Evolutionary conservation across 345 rosid species (phyloP), one percentile per base, ranked within the genome.

Genomic region (Syzygium jambos): DNA sequence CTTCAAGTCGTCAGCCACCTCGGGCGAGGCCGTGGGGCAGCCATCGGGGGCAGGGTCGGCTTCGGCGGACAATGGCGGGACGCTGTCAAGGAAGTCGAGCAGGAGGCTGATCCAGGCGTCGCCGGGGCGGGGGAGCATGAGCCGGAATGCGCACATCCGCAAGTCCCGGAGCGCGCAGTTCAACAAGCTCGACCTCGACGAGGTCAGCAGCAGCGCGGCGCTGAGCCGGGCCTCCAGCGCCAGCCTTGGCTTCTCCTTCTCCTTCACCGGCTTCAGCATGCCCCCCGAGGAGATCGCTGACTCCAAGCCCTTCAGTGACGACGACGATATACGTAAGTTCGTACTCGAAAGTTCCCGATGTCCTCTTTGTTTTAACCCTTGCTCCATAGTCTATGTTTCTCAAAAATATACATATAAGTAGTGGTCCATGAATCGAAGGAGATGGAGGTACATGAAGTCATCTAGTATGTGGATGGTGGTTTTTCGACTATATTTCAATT

Each of bases 201-300:
- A 98, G 25, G 89, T 98, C 51, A 94, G 90, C 91, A 95, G 95
- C 55, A 97, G 99, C 1, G 98, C 98, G 2, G 99, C 98, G 21
- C 89, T 98, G 41, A 98, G 99, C 91, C 93, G 99, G 54, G 99
- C 99, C 10, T 98, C 99, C 2, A 98, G 99, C 46, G 99, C 99
- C 29, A 96, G 99, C 89, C 89, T 98, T 3, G 99, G 99, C 56
- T 88, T 98, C 43, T 95, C 99, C 21, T 98, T 96, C 89, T 96
- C 99, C 38, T 98, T 98, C 94, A 96, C 98, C 34, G 99, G 99
- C 83, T 98, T 98, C 92, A 91, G 92, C 86, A 56, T 95, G 91
- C 99, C 98, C 27, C 95, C 95, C 5, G 99, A 96, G 41, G 99
- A 95, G 87, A 92, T 95, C 46, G 92, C 95, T 53, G 96, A 96